Conservation (phyloP, 2,329 filamentous ascomycete species). For the Aspergillus fumigatiaffinis region DNA sequence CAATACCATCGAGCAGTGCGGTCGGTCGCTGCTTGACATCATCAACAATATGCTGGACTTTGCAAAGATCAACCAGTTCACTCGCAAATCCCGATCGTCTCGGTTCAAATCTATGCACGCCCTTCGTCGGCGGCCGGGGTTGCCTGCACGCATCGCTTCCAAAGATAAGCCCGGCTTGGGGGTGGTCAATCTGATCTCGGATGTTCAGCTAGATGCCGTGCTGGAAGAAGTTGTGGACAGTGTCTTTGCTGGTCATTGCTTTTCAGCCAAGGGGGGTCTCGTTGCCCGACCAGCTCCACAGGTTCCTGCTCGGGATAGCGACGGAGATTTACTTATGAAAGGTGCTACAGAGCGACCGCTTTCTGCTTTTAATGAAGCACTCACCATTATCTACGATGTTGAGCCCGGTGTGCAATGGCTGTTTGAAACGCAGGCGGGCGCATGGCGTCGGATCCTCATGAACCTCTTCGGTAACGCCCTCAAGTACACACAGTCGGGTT, state of each 20-base stretch:
- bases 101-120: background rate
- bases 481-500: slow-evolving; percentile 45
- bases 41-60: slow-evolving; percentile 38
- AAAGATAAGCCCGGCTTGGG: background rate
- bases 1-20: slow-evolving; percentile 38
- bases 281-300: background rate
- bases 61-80: slow-evolving; percentile 23
- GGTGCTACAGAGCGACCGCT: background rate
- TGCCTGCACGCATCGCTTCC: background rate
- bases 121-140: background rate
- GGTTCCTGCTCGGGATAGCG: background rate
- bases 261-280: slow-evolving; percentile 5
- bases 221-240: slow-evolving; percentile 23
- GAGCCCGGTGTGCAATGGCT: slow-evolving; percentile 40
- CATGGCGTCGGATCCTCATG: slow-evolving; percentile 47
- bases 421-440: slow-evolving; percentile 44
- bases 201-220: slow-evolving; percentile 17
- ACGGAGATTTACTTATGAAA: background rate
- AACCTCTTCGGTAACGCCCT: slow-evolving; percentile 48
- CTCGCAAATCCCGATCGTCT: background rate
- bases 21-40: slow-evolving; percentile 40
- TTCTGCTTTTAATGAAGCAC: slow-evolving; percentile 3
- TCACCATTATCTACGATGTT: slow-evolving; percentile 37
- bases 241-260: slow-evolving; percentile 25
- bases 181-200: slow-evolving; percentile 1